phyloP scores from a whole-genome alignment of 352 stramenopile genomes.

The Blastocystis sp. region DNA sequence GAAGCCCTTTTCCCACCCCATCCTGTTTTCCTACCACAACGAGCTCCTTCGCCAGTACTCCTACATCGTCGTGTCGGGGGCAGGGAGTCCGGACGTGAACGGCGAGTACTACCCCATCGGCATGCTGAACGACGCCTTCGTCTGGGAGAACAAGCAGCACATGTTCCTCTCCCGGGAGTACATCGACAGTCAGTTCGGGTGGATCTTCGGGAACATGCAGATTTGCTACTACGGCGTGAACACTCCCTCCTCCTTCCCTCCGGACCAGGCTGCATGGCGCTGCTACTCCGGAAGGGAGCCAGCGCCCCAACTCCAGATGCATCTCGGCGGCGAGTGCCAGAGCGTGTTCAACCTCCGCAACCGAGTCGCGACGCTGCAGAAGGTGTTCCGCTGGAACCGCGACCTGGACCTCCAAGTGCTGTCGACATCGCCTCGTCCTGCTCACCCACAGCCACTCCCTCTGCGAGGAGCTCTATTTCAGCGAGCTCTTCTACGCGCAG shows the following conservation, averaged over 20 bases:
- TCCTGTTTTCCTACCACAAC: constrained; percentile 67
- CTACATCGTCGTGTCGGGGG: background rate
- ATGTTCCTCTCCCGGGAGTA: constrained; percentile 49
- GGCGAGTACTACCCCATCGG: constrained; percentile 55
- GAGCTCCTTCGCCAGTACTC: constrained; percentile 55
- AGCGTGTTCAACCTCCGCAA: constrained; percentile 1
- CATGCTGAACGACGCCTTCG: constrained; percentile 28
- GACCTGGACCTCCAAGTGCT: background rate
- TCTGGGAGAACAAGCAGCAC: constrained; percentile 55
- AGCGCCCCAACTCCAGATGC: background rate
- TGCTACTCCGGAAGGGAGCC: constrained; percentile 22
- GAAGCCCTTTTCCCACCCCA: constrained; percentile 35
- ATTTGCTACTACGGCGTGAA: constrained; percentile 33
- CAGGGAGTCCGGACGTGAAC: constrained; percentile 45
- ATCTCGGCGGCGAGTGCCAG: background rate
- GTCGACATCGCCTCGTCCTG: background rate
- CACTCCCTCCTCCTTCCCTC: constrained; percentile 12
- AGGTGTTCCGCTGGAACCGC: background rate
- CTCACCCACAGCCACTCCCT: constrained; percentile 21
- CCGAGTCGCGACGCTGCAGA: background rate
- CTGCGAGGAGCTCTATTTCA: constrained; percentile 36
- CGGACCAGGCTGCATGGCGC: background rate
- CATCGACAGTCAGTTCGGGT: constrained; percentile 19
- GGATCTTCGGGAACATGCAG: constrained; percentile 55
- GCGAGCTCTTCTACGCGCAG: background rate